Percentiles rank a stretch among this genome's conserved stretches.
phyloP scores from a whole-genome alignment of 2,329 filamentous ascomycete genomes.

The Microsporum canis region DNA sequence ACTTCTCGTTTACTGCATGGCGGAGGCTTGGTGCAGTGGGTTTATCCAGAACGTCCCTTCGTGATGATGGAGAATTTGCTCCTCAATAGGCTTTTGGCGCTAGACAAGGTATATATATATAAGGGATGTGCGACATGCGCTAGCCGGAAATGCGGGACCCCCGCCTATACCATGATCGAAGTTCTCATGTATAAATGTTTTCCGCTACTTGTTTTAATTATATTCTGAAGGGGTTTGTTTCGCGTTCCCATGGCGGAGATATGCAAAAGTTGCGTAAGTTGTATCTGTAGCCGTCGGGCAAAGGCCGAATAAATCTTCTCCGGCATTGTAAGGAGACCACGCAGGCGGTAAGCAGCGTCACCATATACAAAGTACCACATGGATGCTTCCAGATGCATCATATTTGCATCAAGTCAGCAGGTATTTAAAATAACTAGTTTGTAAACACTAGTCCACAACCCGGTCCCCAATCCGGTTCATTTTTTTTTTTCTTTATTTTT shows the following conservation, averaged over 20 bases:
- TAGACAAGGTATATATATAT: not conserved
- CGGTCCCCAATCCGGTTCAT: not conserved
- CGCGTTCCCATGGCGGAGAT: not conserved
- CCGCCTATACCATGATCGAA: not conserved
- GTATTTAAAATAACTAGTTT: not conserved
- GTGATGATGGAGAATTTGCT: conserved; percentile 5
- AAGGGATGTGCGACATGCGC: not conserved
- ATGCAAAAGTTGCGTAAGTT: not conserved
- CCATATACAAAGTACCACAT: not conserved
- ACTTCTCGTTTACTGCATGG: conserved; percentile 2
- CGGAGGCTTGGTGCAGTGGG: conserved; percentile 2
- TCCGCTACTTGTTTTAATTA: not conserved
- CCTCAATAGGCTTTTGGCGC: not conserved
- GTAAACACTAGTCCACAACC: not conserved
- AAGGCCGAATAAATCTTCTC: not conserved
- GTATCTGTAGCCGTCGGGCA: not conserved
- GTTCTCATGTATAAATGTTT: not conserved
- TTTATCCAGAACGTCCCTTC: not conserved
- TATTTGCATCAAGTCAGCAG: conserved; percentile 2
- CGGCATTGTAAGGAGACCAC: not conserved
- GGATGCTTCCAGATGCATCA: not conserved
- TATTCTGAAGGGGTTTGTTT: not conserved
- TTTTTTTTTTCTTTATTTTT: not conserved
- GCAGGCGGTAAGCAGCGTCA: not conserved
- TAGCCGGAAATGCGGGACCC: not conserved